A percentile compares a stretch with the other conserved stretches of the same genome.
These are phyloP conservation scores for Suhomyces faveliae DNA, from an alignment of 805 yeast genomes.

Conservation along the genomic window DNA sequence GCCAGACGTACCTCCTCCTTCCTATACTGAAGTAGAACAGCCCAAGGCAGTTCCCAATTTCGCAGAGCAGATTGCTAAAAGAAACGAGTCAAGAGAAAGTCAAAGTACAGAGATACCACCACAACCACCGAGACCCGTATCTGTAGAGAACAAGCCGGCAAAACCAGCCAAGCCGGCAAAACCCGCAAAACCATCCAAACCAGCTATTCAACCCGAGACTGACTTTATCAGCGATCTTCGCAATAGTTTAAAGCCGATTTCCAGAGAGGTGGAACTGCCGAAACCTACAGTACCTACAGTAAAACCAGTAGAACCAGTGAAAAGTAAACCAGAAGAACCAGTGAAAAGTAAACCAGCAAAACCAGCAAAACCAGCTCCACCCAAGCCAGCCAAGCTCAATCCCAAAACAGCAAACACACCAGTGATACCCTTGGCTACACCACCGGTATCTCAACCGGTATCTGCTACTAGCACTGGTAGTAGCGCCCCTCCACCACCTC, in stretches of 20 bases:
- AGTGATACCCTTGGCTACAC: slow-evolving; percentile 8
- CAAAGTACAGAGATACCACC: neutral
- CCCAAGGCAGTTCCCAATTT: slow-evolving; percentile 14
- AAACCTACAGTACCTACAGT: slow-evolving; percentile 6
- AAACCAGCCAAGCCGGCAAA: slow-evolving; percentile 11
- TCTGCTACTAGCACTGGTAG: slow-evolving; percentile 6
- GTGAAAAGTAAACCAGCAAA: slow-evolving; percentile 11
- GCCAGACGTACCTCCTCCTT: slow-evolving; percentile 18
- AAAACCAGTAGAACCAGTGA: slow-evolving; percentile 13
- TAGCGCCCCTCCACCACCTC: slow-evolving; percentile 39
- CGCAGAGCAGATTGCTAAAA: slow-evolving; percentile 27
- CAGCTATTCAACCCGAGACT: neutral
- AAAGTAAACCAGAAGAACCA: slow-evolving; percentile 12
- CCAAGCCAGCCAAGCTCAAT: neutral
- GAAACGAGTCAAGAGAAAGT: no score
- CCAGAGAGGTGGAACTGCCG: neutral
- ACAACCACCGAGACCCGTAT: neutral
- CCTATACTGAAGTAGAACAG: slow-evolving; percentile 16
- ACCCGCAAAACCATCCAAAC: slow-evolving; percentile 8
- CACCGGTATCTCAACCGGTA: slow-evolving; percentile 12
- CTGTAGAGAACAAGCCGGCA: slow-evolving; percentile 14
- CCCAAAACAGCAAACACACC: slow-evolving; percentile 25
- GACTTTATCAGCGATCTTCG: slow-evolving; percentile 8
- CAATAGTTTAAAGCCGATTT: slow-evolving; percentile 7
- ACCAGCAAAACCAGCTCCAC: slow-evolving; percentile 11